Evolutionary conservation across 306 rosid species (phyloP).

Genomic region (Datisca glomerata): DNA sequence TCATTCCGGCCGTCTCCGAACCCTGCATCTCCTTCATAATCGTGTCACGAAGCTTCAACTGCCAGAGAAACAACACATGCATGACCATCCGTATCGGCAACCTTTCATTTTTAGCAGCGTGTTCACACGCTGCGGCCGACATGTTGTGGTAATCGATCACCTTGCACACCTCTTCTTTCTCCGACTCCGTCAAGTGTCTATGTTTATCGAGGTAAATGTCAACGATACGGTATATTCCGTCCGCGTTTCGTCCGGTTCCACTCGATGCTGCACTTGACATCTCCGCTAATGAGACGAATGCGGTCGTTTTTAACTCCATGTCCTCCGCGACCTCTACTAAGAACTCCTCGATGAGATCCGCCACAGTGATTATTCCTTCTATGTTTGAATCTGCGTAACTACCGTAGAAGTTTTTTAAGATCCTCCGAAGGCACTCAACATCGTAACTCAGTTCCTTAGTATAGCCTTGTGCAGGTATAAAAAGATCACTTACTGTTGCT

Average conservation of each 20-base stretch:
- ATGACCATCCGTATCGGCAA: slow-evolving; percentile 35
- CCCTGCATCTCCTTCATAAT: slow-evolving; percentile 19
- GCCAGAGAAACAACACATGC: slow-evolving; percentile 29
- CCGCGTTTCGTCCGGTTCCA: slow-evolving; percentile 26
- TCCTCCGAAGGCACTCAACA: slow-evolving; percentile 25
- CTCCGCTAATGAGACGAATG: slow-evolving; percentile 32
- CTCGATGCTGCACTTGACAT: slow-evolving; percentile 24
- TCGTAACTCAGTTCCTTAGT: slow-evolving; percentile 24
- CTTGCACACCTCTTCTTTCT: slow-evolving; percentile 32
- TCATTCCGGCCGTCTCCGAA: slow-evolving; percentile 3
- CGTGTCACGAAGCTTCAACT: slow-evolving; percentile 24
- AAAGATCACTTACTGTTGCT: slow-evolving; percentile 35
- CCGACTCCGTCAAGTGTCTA: slow-evolving; percentile 26
- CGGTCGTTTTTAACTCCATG: slow-evolving; percentile 19
- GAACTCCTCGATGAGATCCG: slow-evolving; percentile 36
- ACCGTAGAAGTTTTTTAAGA: slow-evolving; percentile 26
- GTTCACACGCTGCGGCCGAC: slow-evolving; percentile 38
- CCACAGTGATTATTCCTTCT: slow-evolving; percentile 20
- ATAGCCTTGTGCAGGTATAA: slow-evolving; percentile 19
- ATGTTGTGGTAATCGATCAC: slow-evolving; percentile 33
- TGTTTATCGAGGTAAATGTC: slow-evolving; percentile 33
- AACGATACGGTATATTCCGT: slow-evolving; percentile 37
- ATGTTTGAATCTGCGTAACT: slow-evolving; percentile 14
- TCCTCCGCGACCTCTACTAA: slow-evolving; percentile 26
- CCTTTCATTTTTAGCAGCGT: slow-evolving; percentile 33